Conservation (phyloP, 1,139 yeast species). For the Candida neerlandica region DNA sequence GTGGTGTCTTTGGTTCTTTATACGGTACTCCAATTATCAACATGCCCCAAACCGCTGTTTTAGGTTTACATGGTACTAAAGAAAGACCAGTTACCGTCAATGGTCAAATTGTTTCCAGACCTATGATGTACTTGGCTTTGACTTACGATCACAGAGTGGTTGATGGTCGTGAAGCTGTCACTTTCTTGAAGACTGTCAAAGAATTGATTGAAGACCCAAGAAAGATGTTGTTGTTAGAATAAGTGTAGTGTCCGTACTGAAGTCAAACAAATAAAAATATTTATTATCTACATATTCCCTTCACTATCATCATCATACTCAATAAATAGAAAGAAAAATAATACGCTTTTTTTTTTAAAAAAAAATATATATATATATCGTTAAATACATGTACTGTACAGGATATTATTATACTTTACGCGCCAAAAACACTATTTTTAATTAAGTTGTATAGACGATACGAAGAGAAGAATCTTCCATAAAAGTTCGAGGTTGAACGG, state of each 20-base stretch:
- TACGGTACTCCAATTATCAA: conserved; percentile 99
- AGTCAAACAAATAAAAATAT: not conserved
- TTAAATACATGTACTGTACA: not conserved
- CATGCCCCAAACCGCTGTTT: conserved; percentile 97
- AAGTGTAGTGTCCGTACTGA: conserved; percentile 11
- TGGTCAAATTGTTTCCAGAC: conserved; percentile 95
- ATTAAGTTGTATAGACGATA: not conserved
- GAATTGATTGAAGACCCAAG: conserved; percentile 99
- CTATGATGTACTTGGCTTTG: conserved; percentile 99
- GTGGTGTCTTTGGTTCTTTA: conserved; percentile 98
- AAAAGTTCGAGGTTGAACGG: not conserved
- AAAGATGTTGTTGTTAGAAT: conserved; percentile 83
- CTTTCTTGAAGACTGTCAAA: conserved; percentile 92
- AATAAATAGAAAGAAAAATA: not conserved
- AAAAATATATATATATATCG: too few species aligned
- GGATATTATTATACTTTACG: not conserved
- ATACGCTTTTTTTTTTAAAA: too few species aligned
- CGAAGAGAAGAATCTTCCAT: not conserved
- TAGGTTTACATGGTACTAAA: conserved; percentile 97
- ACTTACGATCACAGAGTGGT: conserved; percentile 98
- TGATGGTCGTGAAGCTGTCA: conserved; percentile 99
- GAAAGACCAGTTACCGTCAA: conserved; percentile 97
- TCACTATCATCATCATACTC: not conserved
- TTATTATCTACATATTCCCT: conserved; percentile 1
- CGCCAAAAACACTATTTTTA: too few species aligned